Evolutionary conservation across 768 basidiomycete species (phyloP).

Genomic region (Pulveroboletus ravenelii): DNA sequence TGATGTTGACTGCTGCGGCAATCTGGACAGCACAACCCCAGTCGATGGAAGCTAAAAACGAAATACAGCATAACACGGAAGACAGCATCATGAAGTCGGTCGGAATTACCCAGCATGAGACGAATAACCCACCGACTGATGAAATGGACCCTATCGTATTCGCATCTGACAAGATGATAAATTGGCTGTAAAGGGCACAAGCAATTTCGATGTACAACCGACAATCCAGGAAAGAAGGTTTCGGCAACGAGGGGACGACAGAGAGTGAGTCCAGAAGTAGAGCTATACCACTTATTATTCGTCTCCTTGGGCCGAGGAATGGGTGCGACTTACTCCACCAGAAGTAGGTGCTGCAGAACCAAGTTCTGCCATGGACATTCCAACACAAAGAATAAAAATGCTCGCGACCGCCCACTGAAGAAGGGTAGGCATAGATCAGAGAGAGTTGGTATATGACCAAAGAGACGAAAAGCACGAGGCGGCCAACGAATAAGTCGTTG

Average conservation of each 20-base stretch:
- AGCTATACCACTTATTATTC: conserved; percentile 31
- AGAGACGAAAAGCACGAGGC: conserved; percentile 4
- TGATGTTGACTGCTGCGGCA: conserved; percentile 60
- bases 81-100: not conserved
- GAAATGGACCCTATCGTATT: conserved; percentile 54
- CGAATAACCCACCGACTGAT: conserved; percentile 27
- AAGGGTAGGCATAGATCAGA: not conserved
- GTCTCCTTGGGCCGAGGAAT: not conserved
- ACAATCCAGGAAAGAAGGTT: conserved; percentile 66
- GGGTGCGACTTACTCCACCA: conserved; percentile 30
- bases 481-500: conserved; percentile 9
- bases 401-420: conserved; percentile 36
- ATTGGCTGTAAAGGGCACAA: not conserved
- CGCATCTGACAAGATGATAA: conserved; percentile 30
- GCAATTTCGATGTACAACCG: conserved; percentile 43
- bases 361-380: conserved; percentile 40
- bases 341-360: conserved; percentile 40
- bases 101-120: not conserved
- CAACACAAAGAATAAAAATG: conserved; percentile 36
- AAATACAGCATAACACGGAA: not conserved
- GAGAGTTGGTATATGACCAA: not conserved
- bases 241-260: conserved; percentile 52
- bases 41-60: conserved; percentile 49
- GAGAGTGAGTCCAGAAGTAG: conserved; percentile 65
- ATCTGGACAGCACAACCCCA: conserved; percentile 66